phyloP scores from a whole-genome alignment of 192 early-diverging fungal species.

The Coemansia sp. region DNA sequence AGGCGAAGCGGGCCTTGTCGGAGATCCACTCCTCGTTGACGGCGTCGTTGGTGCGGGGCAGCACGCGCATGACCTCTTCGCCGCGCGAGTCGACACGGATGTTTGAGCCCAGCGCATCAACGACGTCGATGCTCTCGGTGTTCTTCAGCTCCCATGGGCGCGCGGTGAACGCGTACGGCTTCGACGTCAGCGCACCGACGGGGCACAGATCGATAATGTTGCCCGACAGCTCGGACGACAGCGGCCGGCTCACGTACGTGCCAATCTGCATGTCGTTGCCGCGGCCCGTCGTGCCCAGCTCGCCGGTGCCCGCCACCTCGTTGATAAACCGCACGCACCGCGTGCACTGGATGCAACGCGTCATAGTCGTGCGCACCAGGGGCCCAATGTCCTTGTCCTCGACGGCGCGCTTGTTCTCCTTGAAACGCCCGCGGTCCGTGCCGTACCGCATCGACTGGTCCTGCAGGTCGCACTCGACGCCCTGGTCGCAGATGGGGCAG shows the following conservation, averaged over 20 bases:
- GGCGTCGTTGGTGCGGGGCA: constrained; percentile 96
- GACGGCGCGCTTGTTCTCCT: constrained; percentile 92
- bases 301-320: constrained; percentile 93
- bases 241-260: constrained; percentile 87
- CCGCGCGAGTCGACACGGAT: constrained; percentile 96
- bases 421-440: constrained; percentile 85
- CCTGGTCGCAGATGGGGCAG: constrained; percentile 98
- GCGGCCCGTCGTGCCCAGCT: constrained; percentile 92
- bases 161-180: constrained; percentile 91
- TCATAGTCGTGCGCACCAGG: constrained; percentile 95
- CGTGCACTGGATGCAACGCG: constrained; percentile 98
- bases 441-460: constrained; percentile 98
- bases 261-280: constrained; percentile 99
- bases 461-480: constrained; percentile 98
- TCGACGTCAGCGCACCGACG: constrained; percentile 95
- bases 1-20: constrained; percentile 94
- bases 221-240: constrained; percentile 92
- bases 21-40: constrained; percentile 99
- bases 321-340: constrained; percentile 98
- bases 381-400: constrained; percentile 98
- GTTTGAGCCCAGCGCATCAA: constrained; percentile 92
- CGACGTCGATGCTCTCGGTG: constrained; percentile 93
- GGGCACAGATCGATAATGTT: constrained; percentile 98
- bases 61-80: constrained; percentile 91
- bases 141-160: constrained; percentile 97